These are phyloP conservation scores for Nymphaea thermarum DNA, from an alignment of 164 flowering plant genomes.

Conservation along the genomic window DNA sequence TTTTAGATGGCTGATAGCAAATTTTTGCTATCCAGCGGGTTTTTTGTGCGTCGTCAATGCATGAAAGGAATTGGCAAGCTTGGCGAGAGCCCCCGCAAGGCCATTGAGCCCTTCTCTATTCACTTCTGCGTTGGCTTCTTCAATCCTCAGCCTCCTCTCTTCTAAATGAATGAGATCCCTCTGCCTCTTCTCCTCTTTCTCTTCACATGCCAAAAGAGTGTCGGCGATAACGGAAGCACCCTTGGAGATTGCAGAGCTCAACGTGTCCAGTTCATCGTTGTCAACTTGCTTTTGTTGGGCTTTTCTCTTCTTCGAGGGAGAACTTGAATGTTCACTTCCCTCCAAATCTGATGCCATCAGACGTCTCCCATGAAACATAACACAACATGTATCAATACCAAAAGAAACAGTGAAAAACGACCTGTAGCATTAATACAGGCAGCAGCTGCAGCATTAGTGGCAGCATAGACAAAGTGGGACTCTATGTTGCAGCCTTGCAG, in stretches of 20 bases:
- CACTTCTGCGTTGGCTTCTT: constrained; percentile 45
- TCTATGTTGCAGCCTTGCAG: too few relatives aligned
- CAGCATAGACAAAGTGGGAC: too few relatives aligned
- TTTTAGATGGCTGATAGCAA: too few relatives aligned
- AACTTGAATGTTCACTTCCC: constrained; percentile 48
- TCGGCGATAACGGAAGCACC: constrained; percentile 60
- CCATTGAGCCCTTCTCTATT: constrained; percentile 43
- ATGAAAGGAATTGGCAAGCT: constrained; percentile 49
- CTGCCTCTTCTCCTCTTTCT: constrained; percentile 62
- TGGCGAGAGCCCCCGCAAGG: constrained; percentile 49
- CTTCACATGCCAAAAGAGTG: constrained; percentile 48
- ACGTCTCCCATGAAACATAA: constrained; percentile 17
- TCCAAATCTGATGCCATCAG: constrained; percentile 31
- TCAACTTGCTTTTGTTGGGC: constrained; percentile 28
- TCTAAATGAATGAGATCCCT: constrained; percentile 38
- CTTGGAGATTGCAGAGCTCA: constrained; percentile 46
- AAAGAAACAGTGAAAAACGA: too few relatives aligned
- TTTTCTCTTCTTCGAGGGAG: constrained; percentile 44
- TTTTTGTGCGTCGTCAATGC: constrained; percentile 9
- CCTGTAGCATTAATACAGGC: too few relatives aligned
- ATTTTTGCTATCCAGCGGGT: too few relatives aligned
- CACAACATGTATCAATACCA: constrained; percentile 2
- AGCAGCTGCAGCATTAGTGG: too few relatives aligned
- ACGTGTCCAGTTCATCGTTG: constrained; percentile 6
- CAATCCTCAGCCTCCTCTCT: constrained; percentile 49